Evolutionary conservation across 176 grass and related monocot genomes (phyloP), one percentile per base, ranked within the genome.

Genomic region (Hyparrhenia diplandra): DNA sequence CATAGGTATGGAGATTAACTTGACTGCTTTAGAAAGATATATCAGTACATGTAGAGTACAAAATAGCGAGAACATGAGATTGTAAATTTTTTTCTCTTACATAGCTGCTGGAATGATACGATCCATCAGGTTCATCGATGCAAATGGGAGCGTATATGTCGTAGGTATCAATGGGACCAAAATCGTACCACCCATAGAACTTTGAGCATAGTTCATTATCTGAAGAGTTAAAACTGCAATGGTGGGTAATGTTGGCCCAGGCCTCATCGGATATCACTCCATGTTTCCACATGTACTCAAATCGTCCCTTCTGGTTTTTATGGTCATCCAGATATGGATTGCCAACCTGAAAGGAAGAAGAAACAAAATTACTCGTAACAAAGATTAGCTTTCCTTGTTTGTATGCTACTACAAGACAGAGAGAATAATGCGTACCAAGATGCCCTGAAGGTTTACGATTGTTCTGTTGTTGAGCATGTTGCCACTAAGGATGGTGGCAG

Each of bases 91-190:
- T 51, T 13, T 69, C 37, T 24, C 84, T 69, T 82, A 87, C 85
- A 6, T 87, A 82, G 51, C 78, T 24, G 13, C 78, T 87, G 1
- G 78, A 41, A 28, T 87, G 58, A 40, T 69, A 68, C 0, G 71
- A 6, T 40, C 85, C 85, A 4, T 82, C n/a, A 4, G 49, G 16
- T 0, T 11, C 36, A 8, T 8, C 42, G 17, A 82, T 3, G 67
- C 89, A 91, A 36, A 88, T 12, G 0, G 89, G 82, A 23, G 85
- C 85, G 23, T 91, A 88, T 20, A 91, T 88, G 65, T 78, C 35
- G 82, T 91, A 91, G 18, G 0, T 0, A 68, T 91, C 64, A 6
- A 91, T 77, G 0, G 34, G 23, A 0, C 82, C 82, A 2, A 1
- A 34, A 30, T 81, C 12, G 88, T n/a, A 24, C 54, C 14, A 23